Percentiles rank a stretch among this genome's conserved stretches.
These are phyloP conservation scores for Anethum foeniculum DNA, from an alignment of 140 eudicot genomes.

Conservation along the genomic window DNA sequence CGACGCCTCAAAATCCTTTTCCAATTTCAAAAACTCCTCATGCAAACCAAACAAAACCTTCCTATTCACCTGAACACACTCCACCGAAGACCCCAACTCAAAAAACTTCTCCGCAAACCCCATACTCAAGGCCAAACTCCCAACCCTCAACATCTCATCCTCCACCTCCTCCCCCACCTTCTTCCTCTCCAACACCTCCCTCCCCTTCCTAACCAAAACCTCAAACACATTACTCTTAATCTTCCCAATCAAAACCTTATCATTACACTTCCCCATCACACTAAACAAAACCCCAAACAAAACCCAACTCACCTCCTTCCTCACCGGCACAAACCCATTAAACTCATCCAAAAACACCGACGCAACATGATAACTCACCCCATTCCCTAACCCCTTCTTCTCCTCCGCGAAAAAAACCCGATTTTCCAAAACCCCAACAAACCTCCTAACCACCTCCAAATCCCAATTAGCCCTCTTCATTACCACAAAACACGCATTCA, in stretches of 20 bases:
- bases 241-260: constrained; percentile 64
- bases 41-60: constrained; percentile 69
- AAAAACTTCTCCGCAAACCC: constrained; percentile 48
- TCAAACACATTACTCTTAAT: constrained; percentile 60
- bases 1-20: constrained; percentile 52
- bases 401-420: constrained; percentile 39
- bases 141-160: constrained; percentile 37
- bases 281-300: constrained; percentile 32
- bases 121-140: constrained; percentile 47
- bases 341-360: constrained; percentile 73
- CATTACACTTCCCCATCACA: constrained; percentile 39
- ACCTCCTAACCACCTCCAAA: constrained; percentile 21
- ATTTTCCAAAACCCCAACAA: constrained; percentile 36
- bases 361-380: constrained; percentile 73
- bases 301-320: constrained; percentile 34
- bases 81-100: constrained; percentile 54
- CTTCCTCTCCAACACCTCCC: constrained; percentile 43
- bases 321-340: constrained; percentile 50
- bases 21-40: constrained; percentile 63
- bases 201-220: constrained; percentile 47
- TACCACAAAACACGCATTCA: constrained; percentile 31
- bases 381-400: constrained; percentile 49
- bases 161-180: constrained; percentile 35
- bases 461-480: constrained; percentile 28
- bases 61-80: constrained; percentile 84